These are phyloP conservation scores for Datura wrightii DNA, from an alignment of 257 asterid genomes.

Conservation along the genomic window DNA sequence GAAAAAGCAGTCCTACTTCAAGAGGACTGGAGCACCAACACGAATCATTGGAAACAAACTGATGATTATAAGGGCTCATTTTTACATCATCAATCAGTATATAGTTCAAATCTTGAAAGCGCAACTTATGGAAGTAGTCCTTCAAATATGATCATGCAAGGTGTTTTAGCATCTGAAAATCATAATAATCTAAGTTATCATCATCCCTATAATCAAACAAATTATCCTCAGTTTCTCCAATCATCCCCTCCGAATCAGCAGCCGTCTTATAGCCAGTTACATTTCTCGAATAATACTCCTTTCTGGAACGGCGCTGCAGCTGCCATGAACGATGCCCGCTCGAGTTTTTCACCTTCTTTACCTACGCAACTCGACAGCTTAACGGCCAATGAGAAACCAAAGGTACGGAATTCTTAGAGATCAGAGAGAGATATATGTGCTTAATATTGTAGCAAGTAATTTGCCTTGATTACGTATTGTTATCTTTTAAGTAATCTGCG, in stretches of 20 bases:
- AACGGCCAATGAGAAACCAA: background rate
- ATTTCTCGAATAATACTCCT: background rate
- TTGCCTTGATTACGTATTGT: background rate
- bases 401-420: background rate
- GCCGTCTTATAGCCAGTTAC: background rate
- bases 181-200: no score
- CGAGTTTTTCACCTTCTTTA: conserved; percentile 2
- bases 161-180: no score
- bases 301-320: conserved; percentile 19
- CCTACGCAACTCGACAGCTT: background rate
- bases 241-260: conserved; percentile 11
- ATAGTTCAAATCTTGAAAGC: no score
- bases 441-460: background rate
- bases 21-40: no score
- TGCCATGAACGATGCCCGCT: background rate
- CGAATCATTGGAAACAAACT: no score
- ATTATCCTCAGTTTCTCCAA: conserved; percentile 14
- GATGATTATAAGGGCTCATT: no score
- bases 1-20: no score
- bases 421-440: background rate
- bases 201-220: background rate
- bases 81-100: no score
- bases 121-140: no score
- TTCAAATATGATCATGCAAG: no score
- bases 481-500: background rate